These are phyloP conservation scores for Hyaloscypha bicolor DNA, from an alignment of 495 filamentous ascomycete genomes.

Conservation along the genomic window DNA sequence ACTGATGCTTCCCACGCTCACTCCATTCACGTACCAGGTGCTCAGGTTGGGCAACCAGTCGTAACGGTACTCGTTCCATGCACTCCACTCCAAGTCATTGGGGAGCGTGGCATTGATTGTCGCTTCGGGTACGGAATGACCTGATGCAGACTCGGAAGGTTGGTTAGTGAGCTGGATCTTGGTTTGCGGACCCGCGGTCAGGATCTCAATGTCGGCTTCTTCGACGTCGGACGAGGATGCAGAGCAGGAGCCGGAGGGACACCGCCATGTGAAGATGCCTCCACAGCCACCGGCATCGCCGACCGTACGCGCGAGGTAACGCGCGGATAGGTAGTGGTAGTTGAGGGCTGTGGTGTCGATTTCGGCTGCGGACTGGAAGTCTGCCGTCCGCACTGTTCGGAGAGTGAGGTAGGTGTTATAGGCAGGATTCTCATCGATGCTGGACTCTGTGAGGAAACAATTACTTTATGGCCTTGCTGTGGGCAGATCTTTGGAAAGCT, in stretches of 20 bases:
- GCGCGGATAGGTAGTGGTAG: constrained; percentile 37
- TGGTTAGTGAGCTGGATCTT: constrained; percentile 58
- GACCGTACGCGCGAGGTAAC: constrained; percentile 39
- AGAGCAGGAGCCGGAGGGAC: constrained; percentile 33
- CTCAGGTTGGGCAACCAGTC: constrained; percentile 52
- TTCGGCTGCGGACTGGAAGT: background rate
- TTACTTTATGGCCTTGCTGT: background rate
- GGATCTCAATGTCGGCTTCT: constrained; percentile 63
- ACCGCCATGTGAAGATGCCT: constrained; percentile 53
- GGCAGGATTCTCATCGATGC: background rate
- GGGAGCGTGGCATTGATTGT: constrained; percentile 24
- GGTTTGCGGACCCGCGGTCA: constrained; percentile 47
- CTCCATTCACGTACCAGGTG: constrained; percentile 53
- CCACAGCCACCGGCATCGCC: constrained; percentile 47
- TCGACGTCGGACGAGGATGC: too few relatives aligned
- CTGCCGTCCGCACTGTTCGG: background rate
- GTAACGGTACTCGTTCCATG: constrained; percentile 55
- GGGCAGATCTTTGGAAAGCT: background rate
- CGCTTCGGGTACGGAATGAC: constrained; percentile 32
- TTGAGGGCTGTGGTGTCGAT: constrained; percentile 11
- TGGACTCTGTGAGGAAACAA: background rate
- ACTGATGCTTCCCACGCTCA: constrained; percentile 22
- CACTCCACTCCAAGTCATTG: constrained; percentile 13
- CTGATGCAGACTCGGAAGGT: constrained; percentile 39
- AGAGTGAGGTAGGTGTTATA: background rate